Conservation (phyloP, 208 protist genomes). For the Wallacemonas collosoma region DNA sequence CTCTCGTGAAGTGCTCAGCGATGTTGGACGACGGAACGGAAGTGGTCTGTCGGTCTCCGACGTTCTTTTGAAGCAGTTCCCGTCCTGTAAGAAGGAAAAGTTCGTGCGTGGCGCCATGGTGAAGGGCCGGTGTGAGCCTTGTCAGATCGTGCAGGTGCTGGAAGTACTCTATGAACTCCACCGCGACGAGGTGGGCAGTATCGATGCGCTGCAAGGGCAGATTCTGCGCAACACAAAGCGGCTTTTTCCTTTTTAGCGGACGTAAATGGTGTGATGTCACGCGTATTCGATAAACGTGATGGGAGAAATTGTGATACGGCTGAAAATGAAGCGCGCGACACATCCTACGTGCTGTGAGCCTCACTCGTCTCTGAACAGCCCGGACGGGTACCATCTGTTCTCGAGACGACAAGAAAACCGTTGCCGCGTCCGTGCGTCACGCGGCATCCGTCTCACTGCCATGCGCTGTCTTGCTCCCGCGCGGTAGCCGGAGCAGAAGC, state of each 20-base stretch:
- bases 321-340: no score
- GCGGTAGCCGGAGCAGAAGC: no score
- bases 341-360: no score
- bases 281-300: no score
- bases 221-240: constrained; percentile 56
- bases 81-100: constrained; percentile 70
- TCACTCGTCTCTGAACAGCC: no score
- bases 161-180: constrained; percentile 73
- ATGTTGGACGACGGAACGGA: constrained; percentile 10
- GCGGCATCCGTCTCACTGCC: no score
- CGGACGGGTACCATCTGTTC: no score
- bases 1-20: constrained; percentile 41
- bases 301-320: no score
- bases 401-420: no score
- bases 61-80: constrained; percentile 36
- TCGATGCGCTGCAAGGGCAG: constrained; percentile 45
- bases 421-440: no score
- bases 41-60: constrained; percentile 36
- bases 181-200: constrained; percentile 34
- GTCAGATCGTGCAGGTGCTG: constrained; percentile 58
- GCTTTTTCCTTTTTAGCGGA: constrained; percentile 58
- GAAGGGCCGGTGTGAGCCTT: constrained; percentile 75
- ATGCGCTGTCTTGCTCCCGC: no score
- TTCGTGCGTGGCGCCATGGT: constrained; percentile 60
- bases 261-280: neutral